Percentiles rank a stretch among this genome's conserved stretches.
Evolutionary conservation across 805 yeast species (phyloP).

Genomic region (Candida silvicultrix): DNA sequence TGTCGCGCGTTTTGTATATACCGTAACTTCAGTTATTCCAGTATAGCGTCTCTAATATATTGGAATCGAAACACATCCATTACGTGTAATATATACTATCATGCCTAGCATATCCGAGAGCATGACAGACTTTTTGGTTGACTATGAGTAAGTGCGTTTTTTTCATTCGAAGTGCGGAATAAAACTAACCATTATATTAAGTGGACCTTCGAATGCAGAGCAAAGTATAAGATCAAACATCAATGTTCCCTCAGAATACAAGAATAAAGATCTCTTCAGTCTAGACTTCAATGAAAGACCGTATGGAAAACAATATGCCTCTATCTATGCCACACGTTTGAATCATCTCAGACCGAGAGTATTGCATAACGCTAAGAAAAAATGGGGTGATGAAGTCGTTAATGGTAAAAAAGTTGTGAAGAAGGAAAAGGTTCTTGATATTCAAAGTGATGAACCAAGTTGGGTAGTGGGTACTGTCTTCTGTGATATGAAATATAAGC

Average conservation of each 20-base stretch:
- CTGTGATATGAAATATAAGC: conserved; percentile 77
- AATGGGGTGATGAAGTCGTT: conserved; percentile 51
- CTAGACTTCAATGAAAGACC: conserved; percentile 29
- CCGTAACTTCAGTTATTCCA: background rate
- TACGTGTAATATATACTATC: too few relatives aligned
- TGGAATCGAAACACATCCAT: too few relatives aligned
- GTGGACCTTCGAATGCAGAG: conserved; percentile 1
- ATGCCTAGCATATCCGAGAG: conserved; percentile 4
- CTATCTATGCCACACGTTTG: conserved; percentile 50
- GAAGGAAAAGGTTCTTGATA: conserved; percentile 54
- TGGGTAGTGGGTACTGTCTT: conserved; percentile 88
- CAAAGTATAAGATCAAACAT: conserved; percentile 1
- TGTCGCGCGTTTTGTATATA: background rate
- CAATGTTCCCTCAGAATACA: conserved; percentile 8
- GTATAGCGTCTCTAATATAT: too few relatives aligned
- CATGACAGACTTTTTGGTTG: conserved; percentile 5
- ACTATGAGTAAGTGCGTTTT: conserved; percentile 6
- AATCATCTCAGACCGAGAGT: conserved; percentile 40
- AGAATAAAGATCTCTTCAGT: conserved; percentile 6
- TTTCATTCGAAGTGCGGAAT: background rate
- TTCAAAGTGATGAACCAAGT: conserved; percentile 51
- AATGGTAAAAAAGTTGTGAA: conserved; percentile 29
- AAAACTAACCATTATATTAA: background rate
- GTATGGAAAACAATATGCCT: conserved; percentile 52
- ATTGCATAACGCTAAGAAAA: conserved; percentile 35